A percentile compares a stretch with the other conserved stretches of the same genome.
Conservation (phyloP, 495 filamentous ascomycete genomes). For the Daldinia decipiens region DNA sequence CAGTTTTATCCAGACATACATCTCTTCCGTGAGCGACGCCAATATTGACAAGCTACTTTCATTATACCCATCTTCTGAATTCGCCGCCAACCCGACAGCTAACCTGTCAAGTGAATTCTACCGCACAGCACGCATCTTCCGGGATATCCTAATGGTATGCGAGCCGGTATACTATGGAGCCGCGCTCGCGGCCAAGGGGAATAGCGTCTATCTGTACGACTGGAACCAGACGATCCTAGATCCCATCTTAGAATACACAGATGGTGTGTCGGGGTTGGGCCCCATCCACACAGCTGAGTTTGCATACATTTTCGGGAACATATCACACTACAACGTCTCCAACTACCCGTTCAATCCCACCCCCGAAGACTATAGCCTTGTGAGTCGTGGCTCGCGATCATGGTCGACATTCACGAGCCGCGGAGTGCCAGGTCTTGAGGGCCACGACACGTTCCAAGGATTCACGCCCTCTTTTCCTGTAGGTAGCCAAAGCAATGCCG, state of each 20-base stretch:
- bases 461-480: constrained; percentile 39
- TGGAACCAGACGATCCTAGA: constrained; percentile 57
- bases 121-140: constrained; percentile 56
- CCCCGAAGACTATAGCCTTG: constrained; percentile 42
- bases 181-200: constrained; percentile 49
- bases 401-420: constrained; percentile 48
- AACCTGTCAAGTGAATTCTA: constrained; percentile 53
- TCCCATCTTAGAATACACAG: constrained; percentile 46
- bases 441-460: constrained; percentile 42
- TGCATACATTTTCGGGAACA: constrained; percentile 56
- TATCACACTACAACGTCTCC: constrained; percentile 39
- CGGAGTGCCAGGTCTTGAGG: constrained; percentile 34
- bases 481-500: background rate
- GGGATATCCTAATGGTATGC: constrained; percentile 60
- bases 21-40: constrained; percentile 57
- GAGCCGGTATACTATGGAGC: constrained; percentile 55
- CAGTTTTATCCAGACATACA: constrained; percentile 63
- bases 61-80: constrained; percentile 56
- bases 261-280: constrained; percentile 48
- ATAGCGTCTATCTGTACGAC: constrained; percentile 53
- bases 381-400: constrained; percentile 42
- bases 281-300: constrained; percentile 59
- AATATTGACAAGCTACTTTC: constrained; percentile 42
- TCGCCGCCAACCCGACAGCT: constrained; percentile 43
- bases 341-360: constrained; percentile 36